These are phyloP conservation scores for Aspergillus indologenus DNA, from an alignment of 495 filamentous ascomycete genomes.

Conservation along the genomic window DNA sequence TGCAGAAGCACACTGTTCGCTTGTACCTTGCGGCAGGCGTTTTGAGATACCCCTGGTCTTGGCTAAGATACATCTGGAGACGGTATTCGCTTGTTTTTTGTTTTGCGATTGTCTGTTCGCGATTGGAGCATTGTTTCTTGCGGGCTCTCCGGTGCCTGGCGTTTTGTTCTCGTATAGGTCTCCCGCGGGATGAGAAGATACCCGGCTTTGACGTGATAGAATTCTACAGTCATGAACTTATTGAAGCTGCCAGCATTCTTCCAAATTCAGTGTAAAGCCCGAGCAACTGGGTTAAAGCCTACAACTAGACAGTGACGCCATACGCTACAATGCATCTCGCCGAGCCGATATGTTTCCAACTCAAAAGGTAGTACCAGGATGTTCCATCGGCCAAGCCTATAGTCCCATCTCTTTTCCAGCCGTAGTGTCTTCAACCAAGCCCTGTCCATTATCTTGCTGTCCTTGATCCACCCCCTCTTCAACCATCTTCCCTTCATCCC, in stretches of 20 bases:
- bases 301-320: neutral
- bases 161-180: neutral
- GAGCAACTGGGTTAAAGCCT: neutral
- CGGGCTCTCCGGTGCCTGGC: neutral
- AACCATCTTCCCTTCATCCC: neutral
- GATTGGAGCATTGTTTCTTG: neutral
- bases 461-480: neutral
- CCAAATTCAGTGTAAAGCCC: neutral
- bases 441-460: neutral
- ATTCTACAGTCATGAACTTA: neutral
- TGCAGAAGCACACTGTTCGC: conserved; percentile 3
- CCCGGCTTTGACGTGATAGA: neutral
- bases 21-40: conserved; percentile 1
- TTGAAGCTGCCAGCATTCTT: neutral
- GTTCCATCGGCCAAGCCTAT: neutral
- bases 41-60: conserved; percentile 4
- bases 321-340: neutral
- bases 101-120: neutral
- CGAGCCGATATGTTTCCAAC: neutral
- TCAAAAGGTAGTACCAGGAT: neutral
- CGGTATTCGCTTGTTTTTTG: neutral
- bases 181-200: neutral
- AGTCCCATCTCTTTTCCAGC: neutral
- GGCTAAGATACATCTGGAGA: conserved; percentile 2
- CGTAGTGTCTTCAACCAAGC: neutral